Evolutionary conservation across 2,329 filamentous ascomycete genomes (phyloP).

Genomic region (Cladosporium sp.): DNA sequence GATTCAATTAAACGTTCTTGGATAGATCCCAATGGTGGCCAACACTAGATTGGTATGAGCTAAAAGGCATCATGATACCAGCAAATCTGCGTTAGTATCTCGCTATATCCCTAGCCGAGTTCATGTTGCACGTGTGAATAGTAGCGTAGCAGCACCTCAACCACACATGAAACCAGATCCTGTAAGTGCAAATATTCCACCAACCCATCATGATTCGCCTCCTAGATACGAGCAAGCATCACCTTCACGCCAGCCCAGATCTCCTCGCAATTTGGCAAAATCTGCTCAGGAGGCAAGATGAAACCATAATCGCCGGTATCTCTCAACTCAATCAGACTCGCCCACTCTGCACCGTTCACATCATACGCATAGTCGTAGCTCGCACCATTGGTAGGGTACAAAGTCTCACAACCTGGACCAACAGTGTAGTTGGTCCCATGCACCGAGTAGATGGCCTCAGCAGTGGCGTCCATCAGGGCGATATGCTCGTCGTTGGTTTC

Average conservation of each 20-base stretch:
- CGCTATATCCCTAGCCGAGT: too few species aligned
- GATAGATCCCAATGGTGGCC: too few species aligned
- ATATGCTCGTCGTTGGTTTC: conserved; percentile 47
- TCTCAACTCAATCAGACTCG: conserved; percentile 8
- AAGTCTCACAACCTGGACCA: conserved; percentile 43
- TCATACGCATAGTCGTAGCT: conserved; percentile 17
- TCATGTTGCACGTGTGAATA: too few species aligned
- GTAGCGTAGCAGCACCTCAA: too few species aligned
- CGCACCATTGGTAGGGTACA: conserved; percentile 7
- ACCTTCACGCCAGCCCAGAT: conserved; percentile 29
- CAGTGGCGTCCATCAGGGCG: conserved; percentile 46
- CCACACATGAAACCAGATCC: too few species aligned
- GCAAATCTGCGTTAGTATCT: too few species aligned
- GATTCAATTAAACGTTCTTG: too few species aligned
- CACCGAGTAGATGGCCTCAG: conserved; percentile 52
- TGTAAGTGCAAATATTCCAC: too few species aligned
- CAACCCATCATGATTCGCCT: too few species aligned
- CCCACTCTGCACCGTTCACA: conserved; percentile 11
- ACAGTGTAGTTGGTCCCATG: conserved; percentile 41
- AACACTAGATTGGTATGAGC: too few species aligned
- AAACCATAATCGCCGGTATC: conserved; percentile 7
- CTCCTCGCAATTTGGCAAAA: conserved; percentile 10
- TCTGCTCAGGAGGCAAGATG: conserved; percentile 10
- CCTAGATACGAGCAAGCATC: conserved; percentile 15
- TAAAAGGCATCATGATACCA: too few species aligned